Conservation (phyloP, 1,139 yeast species). For the Scheffersomyces parashehatae region DNA sequence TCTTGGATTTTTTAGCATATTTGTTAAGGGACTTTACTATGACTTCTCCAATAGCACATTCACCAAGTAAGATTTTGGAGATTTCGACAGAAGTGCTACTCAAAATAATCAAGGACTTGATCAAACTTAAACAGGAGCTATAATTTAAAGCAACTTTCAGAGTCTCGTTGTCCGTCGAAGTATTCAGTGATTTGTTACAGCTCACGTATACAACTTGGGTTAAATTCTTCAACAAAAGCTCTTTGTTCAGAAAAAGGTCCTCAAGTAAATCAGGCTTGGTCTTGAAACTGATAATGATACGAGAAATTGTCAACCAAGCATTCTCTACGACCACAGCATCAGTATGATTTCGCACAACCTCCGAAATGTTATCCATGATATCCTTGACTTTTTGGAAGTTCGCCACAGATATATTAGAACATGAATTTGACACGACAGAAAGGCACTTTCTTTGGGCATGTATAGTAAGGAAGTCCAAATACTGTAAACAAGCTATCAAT, state of each 20-base stretch:
- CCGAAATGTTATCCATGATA: slow-evolving; percentile 62
- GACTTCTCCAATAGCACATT: slow-evolving; percentile 42
- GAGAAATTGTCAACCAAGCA: slow-evolving; percentile 67
- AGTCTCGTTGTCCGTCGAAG: slow-evolving; percentile 9
- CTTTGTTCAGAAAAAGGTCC: slow-evolving; percentile 37
- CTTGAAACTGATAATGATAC: slow-evolving; percentile 58
- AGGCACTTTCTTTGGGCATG: slow-evolving; percentile 89
- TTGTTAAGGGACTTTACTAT: slow-evolving; percentile 47
- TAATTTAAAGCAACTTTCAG: slow-evolving; percentile 26
- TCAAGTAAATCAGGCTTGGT: slow-evolving; percentile 46
- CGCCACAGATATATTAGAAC: slow-evolving; percentile 47
- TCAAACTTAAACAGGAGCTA: slow-evolving; percentile 37
- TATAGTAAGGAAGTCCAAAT: slow-evolving; percentile 82
- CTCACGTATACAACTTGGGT: slow-evolving; percentile 29
- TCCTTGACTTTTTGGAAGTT: slow-evolving; percentile 53
- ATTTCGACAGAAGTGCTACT: slow-evolving; percentile 41
- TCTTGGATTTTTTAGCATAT: slow-evolving; percentile 21
- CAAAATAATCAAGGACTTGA: slow-evolving; percentile 44
- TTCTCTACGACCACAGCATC: slow-evolving; percentile 69
- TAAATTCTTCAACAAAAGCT: slow-evolving; percentile 26
- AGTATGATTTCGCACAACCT: slow-evolving; percentile 57
- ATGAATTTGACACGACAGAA: slow-evolving; percentile 74
- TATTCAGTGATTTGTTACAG: slow-evolving; percentile 26
- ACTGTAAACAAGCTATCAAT: slow-evolving; percentile 65
- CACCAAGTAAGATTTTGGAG: slow-evolving; percentile 38